Conservation (phyloP, 352 stramenopile genomes). For the Globisporangium cederbergense region DNA sequence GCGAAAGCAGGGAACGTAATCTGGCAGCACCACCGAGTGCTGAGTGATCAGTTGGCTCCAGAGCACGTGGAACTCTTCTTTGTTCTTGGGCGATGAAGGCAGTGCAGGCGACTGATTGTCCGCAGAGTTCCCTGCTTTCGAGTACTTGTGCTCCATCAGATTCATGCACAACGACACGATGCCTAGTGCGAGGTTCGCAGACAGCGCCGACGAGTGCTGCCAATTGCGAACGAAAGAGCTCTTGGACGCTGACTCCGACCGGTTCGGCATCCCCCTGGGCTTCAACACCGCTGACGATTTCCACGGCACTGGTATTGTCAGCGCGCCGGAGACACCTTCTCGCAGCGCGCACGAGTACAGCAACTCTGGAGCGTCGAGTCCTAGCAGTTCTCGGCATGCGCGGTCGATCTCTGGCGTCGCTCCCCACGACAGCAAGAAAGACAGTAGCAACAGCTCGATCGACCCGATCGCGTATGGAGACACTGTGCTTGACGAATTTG, state of each 20-base stretch:
- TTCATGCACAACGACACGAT: conserved; percentile 80
- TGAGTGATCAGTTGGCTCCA: conserved; percentile 88
- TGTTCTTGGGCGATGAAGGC: conserved; percentile 49
- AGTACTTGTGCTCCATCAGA: conserved; percentile 78
- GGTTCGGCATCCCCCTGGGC: not conserved
- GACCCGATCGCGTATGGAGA: conserved; percentile 67
- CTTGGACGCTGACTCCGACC: conserved; percentile 17
- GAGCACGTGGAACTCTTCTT: conserved; percentile 81
- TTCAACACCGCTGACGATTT: conserved; percentile 15
- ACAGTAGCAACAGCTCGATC: conserved; percentile 67
- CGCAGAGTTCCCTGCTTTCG: conserved; percentile 19
- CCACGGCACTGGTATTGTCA: conserved; percentile 75
- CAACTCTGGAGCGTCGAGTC: conserved; percentile 41
- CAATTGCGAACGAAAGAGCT: conserved; percentile 58
- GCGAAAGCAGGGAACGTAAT: conserved; percentile 61
- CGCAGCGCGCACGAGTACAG: conserved; percentile 70
- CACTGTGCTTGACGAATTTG: not conserved
- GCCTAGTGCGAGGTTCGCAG: conserved; percentile 58
- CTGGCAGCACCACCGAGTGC: conserved; percentile 74
- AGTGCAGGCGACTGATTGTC: conserved; percentile 11
- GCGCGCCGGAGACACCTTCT: conserved; percentile 43
- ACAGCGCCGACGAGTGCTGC: conserved; percentile 72
- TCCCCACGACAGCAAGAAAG: conserved; percentile 75
- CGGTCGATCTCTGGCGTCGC: conserved; percentile 65
- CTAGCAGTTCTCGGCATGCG: conserved; percentile 49